Evolutionary conservation across 441 rosid species (phyloP).

Genomic region (Macaranga tanarius): DNA sequence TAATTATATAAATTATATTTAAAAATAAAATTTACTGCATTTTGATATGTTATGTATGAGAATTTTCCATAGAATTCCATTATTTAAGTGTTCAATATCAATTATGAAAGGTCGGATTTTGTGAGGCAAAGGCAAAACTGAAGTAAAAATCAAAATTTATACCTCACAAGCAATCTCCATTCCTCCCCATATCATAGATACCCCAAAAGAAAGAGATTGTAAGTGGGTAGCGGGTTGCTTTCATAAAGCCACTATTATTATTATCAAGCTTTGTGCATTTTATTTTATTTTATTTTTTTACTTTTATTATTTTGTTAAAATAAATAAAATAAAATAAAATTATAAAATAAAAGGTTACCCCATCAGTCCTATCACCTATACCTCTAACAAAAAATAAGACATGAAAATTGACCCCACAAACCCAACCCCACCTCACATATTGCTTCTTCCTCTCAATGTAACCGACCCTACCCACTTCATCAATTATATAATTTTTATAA

Average conservation of each 20-base stretch:
- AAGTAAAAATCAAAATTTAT: constrained; percentile 19
- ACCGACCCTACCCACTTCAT: constrained; percentile 23
- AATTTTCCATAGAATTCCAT: no score
- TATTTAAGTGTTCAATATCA: not conserved
- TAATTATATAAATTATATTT: no score
- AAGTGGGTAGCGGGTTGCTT: constrained; percentile 46
- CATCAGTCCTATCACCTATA: constrained; percentile 14
- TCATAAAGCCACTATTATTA: constrained; percentile 29
- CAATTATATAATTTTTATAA: constrained; percentile 15
- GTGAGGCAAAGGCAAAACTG: constrained; percentile 34
- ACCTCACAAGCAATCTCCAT: constrained; percentile 33
- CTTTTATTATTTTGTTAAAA: constrained; percentile 20
- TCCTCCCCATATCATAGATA: not conserved
- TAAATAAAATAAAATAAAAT: not conserved
- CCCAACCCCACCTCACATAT: not conserved
- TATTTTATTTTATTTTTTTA: constrained; percentile 24
- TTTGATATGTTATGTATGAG: no score
- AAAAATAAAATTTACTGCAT: no score
- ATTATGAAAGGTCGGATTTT: constrained; percentile 26
- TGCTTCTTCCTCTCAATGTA: not conserved
- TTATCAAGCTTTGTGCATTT: not conserved
- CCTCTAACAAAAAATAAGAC: not conserved
- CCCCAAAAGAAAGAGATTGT: not conserved
- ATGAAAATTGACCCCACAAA: constrained; percentile 34
- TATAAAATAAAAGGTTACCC: constrained; percentile 1